phyloP scores from a whole-genome alignment of 805 yeast species.

The Ogataea neopini region DNA sequence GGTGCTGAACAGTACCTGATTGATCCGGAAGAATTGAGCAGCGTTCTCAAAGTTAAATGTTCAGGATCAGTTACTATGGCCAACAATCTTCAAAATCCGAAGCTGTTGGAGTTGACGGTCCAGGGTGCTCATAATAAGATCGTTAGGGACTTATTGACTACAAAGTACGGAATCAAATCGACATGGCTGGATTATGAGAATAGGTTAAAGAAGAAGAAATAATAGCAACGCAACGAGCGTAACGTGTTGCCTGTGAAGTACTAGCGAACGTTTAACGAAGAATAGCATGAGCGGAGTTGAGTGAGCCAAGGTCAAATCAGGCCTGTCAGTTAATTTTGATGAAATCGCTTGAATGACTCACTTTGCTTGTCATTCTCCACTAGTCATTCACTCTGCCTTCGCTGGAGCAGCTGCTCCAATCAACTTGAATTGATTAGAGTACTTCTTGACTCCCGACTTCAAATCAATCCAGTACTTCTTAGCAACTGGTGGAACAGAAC shows the following conservation, averaged over 20 bases:
- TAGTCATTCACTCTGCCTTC: slow-evolving; percentile 18
- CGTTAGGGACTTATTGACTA: slow-evolving; percentile 56
- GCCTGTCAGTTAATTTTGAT: no score
- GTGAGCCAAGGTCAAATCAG: no score
- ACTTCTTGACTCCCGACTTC: slow-evolving; percentile 37
- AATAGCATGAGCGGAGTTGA: no score
- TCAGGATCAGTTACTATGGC: slow-evolving; percentile 86
- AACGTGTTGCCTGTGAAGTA: no score
- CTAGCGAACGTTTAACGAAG: no score
- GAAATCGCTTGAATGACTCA: no score
- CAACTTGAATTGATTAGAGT: slow-evolving; percentile 18
- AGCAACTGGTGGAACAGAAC: slow-evolving; percentile 51
- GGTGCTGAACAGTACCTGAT: slow-evolving; percentile 70
- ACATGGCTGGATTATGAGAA: slow-evolving; percentile 68
- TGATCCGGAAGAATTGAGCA: slow-evolving; percentile 64
- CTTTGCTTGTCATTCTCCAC: no score
- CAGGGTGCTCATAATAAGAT: slow-evolving; percentile 85
- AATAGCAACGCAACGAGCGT: not conserved
- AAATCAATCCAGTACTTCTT: slow-evolving; percentile 51
- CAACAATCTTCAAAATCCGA: slow-evolving; percentile 55
- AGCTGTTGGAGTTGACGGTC: slow-evolving; percentile 68
- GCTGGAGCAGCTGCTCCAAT: slow-evolving; percentile 13
- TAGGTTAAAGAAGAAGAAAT: slow-evolving; percentile 55
- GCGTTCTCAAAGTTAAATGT: slow-evolving; percentile 72
- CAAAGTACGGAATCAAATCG: slow-evolving; percentile 61